A percentile compares a stretch with the other conserved stretches of the same genome.
These are phyloP conservation scores for Toxoplasma gondii DNA, from an alignment of 169 alveolate species.

Conservation along the genomic window DNA sequence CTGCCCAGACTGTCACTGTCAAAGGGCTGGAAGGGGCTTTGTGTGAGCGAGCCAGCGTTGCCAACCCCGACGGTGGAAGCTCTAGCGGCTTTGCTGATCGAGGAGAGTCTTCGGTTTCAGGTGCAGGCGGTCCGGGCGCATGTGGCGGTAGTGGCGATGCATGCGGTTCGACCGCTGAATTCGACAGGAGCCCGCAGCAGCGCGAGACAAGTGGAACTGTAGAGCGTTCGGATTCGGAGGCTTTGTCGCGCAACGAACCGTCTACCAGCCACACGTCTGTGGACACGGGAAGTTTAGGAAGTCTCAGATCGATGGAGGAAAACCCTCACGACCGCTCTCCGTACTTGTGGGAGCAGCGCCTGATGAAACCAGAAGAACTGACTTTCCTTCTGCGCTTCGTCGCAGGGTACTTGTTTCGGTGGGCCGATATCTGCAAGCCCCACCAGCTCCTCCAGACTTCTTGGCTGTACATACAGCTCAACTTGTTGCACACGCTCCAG, in stretches of 20 bases:
- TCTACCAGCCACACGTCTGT: background rate
- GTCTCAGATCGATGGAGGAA: background rate
- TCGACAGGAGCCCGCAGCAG: too few species aligned
- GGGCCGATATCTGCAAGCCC: background rate
- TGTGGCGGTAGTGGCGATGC: too few species aligned
- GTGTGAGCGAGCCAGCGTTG: too few species aligned
- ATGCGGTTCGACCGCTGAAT: too few species aligned
- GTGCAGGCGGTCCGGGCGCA: too few species aligned
- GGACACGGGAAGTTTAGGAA: background rate
- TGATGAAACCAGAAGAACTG: slow-evolving; percentile 11
- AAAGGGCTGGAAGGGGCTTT: too few species aligned
- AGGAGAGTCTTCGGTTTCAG: too few species aligned
- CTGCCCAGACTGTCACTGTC: too few species aligned
- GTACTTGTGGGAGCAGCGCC: background rate
- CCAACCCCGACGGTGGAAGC: too few species aligned
- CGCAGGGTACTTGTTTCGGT: background rate
- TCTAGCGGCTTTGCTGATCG: too few species aligned
- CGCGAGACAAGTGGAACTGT: background rate
- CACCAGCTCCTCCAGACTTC: slow-evolving; percentile 37
- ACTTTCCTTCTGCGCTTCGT: background rate
- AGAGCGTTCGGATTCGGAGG: background rate
- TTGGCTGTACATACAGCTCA: slow-evolving; percentile 41
- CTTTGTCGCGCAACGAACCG: background rate
- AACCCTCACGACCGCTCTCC: background rate
- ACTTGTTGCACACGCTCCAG: background rate